phyloP scores from a whole-genome alignment of 495 filamentous ascomycete species.

The Staphylotrichum tortipilum region DNA sequence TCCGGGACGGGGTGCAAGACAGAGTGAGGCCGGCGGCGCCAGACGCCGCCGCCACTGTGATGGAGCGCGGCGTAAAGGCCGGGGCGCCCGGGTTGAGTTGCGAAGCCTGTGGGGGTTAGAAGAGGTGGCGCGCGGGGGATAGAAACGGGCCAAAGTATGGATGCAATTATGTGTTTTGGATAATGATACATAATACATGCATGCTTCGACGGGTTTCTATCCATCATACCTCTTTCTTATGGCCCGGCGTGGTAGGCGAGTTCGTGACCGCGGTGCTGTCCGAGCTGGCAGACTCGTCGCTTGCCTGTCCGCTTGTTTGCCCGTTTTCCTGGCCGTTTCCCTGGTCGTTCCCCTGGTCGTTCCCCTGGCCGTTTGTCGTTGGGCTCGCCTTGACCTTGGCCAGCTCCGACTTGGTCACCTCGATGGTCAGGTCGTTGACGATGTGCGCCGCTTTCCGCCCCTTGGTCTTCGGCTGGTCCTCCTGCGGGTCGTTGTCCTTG shows the following conservation, averaged over 20 bases:
- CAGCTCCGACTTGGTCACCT: slow-evolving; percentile 27
- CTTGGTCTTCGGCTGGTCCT: slow-evolving; percentile 18
- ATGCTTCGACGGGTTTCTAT: slow-evolving; percentile 30
- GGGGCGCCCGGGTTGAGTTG: slow-evolving; percentile 48
- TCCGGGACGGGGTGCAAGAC: background rate
- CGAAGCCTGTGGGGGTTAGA: slow-evolving; percentile 31
- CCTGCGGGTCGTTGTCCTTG: slow-evolving; percentile 29
- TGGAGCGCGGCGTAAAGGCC: slow-evolving; percentile 42
- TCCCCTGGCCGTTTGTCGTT: background rate
- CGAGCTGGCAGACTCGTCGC: background rate
- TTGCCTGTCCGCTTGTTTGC: too few species aligned
- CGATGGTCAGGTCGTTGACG: slow-evolving; percentile 33
- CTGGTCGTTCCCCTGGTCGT: slow-evolving; percentile 1
- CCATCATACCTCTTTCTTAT: slow-evolving; percentile 42
- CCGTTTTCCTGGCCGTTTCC: background rate
- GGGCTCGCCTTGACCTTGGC: slow-evolving; percentile 25
- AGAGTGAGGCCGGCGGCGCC: too few species aligned
- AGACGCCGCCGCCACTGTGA: background rate
- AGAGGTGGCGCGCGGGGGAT: slow-evolving; percentile 17
- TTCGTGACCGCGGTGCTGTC: slow-evolving; percentile 4
- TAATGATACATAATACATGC: slow-evolving; percentile 12
- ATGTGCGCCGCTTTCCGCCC: slow-evolving; percentile 25
- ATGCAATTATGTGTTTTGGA: slow-evolving; percentile 17
- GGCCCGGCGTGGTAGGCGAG: slow-evolving; percentile 21
- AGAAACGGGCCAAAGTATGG: slow-evolving; percentile 34